Percentiles rank a stretch among this genome's conserved stretches.
phyloP scores from a whole-genome alignment of 306 rosid genomes.

The Fagus sylvatica region DNA sequence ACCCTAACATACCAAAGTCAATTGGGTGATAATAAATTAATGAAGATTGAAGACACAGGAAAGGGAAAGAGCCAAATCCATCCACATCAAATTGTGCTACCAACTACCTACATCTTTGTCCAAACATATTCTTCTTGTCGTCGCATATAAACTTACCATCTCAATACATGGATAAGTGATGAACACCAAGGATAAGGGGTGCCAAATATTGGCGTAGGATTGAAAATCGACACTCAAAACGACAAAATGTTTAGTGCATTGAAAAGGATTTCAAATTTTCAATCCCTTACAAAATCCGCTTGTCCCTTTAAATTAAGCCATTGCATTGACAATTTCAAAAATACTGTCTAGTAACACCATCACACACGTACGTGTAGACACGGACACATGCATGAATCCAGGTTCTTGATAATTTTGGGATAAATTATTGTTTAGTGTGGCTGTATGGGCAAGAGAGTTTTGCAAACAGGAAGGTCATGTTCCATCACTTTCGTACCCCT shows the following conservation, averaged over 20 bases:
- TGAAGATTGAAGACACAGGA: no score
- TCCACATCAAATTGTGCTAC: conserved; percentile 17
- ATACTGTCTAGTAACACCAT: not conserved
- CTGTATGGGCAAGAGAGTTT: no score
- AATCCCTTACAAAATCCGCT: not conserved
- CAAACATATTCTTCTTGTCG: not conserved
- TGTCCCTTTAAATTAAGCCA: not conserved
- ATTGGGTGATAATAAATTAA: no score
- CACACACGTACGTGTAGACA: not conserved
- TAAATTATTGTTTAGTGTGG: not conserved
- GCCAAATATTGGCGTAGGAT: conserved; percentile 2
- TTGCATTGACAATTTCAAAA: not conserved
- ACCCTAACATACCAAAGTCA: no score
- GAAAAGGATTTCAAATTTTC: not conserved
- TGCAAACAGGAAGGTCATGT: no score
- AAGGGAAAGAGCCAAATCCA: conserved; percentile 1
- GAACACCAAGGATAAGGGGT: not conserved
- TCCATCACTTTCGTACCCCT: no score
- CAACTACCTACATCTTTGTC: not conserved
- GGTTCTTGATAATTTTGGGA: not conserved
- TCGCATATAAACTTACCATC: not conserved
- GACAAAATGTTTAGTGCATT: not conserved
- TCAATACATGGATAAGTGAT: not conserved
- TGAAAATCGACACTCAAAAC: not conserved
- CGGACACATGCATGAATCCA: not conserved